Conservation (phyloP, 805 yeast genomes). For the Cyberlindnera suaveolens region DNA sequence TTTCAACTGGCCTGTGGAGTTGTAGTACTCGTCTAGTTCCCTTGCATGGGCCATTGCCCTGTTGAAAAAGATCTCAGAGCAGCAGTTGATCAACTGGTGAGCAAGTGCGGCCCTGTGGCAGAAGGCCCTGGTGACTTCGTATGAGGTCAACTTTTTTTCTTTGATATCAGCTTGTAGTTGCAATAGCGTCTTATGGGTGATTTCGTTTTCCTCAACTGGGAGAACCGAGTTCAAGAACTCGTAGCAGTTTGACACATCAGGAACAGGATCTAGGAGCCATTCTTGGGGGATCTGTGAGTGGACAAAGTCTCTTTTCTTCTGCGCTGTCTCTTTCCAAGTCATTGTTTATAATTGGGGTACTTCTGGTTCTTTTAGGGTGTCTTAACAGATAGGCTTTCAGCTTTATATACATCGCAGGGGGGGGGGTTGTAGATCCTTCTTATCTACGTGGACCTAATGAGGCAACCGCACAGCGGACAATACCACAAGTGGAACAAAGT, state of each 20-base stretch:
- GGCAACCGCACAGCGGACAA: no score
- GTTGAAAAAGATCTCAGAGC: conserved; percentile 36
- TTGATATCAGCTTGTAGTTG: conserved; percentile 5
- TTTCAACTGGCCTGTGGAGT: conserved; percentile 40
- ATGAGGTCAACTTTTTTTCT: conserved; percentile 6
- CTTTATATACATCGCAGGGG: no score
- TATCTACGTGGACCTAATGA: no score
- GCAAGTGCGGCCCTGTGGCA: conserved; percentile 26
- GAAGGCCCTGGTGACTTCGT: conserved; percentile 6
- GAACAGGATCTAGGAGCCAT: conserved; percentile 3
- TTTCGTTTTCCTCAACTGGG: conserved; percentile 3
- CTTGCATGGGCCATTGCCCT: conserved; percentile 51
- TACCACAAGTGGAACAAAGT: no score
- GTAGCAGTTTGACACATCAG: conserved; percentile 2
- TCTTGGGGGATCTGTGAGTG: conserved; percentile 11
- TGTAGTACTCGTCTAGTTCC: conserved; percentile 43
- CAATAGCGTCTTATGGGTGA: conserved; percentile 5
- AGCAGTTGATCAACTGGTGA: conserved; percentile 40
- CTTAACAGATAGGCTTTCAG: no score
- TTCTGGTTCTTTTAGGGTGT: no score
- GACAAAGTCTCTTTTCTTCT: conserved; percentile 10
- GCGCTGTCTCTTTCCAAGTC: conserved; percentile 14
- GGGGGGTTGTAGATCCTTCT: no score
- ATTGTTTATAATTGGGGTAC: neutral
- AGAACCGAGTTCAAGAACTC: conserved; percentile 4